These are phyloP conservation scores for Jackrogersella multiformis DNA, from an alignment of 495 filamentous ascomycete species.

Conservation along the genomic window DNA sequence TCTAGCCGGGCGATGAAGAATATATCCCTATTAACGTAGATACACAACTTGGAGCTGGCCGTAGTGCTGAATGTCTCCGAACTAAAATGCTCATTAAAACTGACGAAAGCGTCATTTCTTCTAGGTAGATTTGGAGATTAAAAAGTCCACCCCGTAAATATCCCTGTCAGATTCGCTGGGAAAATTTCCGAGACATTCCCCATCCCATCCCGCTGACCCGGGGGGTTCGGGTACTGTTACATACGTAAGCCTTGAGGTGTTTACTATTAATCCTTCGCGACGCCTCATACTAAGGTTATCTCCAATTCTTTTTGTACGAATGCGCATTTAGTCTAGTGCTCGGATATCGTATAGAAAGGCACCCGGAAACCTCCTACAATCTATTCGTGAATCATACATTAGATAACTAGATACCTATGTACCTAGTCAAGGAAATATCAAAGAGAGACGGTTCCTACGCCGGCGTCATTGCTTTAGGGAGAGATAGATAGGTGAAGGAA, in stretches of 20 bases:
- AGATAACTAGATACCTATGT: background rate
- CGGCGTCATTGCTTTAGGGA: background rate
- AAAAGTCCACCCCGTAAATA: background rate
- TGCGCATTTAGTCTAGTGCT: background rate
- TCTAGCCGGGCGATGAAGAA: slow-evolving; percentile 49
- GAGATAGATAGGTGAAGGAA: background rate
- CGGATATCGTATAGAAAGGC: background rate
- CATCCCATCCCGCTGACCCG: background rate
- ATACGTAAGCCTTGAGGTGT: background rate
- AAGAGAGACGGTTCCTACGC: background rate
- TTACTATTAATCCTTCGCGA: background rate
- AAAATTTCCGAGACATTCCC: background rate
- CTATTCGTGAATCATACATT: background rate
- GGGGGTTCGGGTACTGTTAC: too few relatives aligned
- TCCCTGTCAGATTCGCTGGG: background rate
- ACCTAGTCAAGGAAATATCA: background rate
- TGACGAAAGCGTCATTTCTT: too few relatives aligned
- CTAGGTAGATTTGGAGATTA: too few relatives aligned
- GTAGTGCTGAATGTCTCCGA: background rate
- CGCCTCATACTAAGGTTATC: too few relatives aligned
- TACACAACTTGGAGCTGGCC: too few relatives aligned
- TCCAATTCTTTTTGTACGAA: background rate
- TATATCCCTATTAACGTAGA: background rate
- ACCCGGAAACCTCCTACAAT: background rate
- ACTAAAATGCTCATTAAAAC: too few relatives aligned